Percentiles rank a stretch among this genome's conserved stretches.
These are phyloP conservation scores for Aurantiochytrium sp. DNA, from an alignment of 108 stramenopile species.

Conservation along the genomic window DNA sequence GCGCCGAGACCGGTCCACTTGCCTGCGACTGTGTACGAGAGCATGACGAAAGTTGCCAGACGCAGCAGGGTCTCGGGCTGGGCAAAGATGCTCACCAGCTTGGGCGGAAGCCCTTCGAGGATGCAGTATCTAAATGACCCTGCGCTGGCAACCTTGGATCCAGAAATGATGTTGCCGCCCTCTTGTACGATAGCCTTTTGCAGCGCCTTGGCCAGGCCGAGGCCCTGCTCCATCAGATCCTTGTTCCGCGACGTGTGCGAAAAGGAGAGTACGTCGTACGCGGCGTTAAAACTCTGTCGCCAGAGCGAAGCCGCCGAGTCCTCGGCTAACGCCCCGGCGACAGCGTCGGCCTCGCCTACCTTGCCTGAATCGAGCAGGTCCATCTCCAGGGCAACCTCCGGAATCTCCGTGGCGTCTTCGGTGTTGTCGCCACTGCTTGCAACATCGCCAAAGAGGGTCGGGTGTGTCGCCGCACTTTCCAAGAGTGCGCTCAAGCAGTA, in stretches of 20 bases:
- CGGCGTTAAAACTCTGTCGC: not conserved
- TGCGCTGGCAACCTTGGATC: not conserved
- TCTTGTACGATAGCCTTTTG: not conserved
- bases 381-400: not conserved
- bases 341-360: not conserved
- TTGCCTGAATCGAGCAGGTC: not conserved
- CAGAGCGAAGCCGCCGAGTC: not conserved
- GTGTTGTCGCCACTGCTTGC: not conserved
- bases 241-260: not conserved
- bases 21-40: not conserved
- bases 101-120: not conserved
- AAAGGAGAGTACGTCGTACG: not conserved
- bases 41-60: not conserved
- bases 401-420: not conserved
- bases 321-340: not conserved
- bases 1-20: not conserved
- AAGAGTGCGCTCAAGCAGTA: not conserved
- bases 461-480: not conserved
- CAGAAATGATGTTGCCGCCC: not conserved
- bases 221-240: not conserved
- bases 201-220: not conserved
- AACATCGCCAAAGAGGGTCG: not conserved
- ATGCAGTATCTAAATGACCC: not conserved
- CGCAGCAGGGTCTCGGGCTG: slow-evolving; percentile 3
- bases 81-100: slow-evolving; percentile 29